Conservation (phyloP, 306 rosid species). For the Parietaria judaica region DNA sequence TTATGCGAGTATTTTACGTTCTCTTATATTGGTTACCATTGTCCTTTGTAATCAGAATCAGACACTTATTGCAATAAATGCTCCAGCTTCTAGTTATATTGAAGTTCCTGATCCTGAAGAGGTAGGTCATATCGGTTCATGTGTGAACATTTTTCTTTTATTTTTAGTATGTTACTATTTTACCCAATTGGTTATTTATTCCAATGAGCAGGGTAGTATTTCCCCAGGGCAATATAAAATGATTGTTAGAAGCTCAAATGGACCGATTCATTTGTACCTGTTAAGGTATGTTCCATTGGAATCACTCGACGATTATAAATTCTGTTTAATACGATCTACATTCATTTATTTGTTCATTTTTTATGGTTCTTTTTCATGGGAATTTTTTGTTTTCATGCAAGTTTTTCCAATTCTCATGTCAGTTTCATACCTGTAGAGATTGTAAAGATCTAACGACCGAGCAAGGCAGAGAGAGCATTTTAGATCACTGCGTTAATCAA, state of each 20-base stretch:
- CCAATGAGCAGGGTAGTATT: conserved; percentile 48
- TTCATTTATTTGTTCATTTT: not conserved
- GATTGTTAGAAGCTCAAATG: conserved; percentile 64
- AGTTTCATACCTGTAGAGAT: conserved; percentile 28
- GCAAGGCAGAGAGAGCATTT: conserved; percentile 19
- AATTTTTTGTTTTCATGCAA: conserved; percentile 7
- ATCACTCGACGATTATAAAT: conserved; percentile 1
- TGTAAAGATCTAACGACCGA: conserved; percentile 26
- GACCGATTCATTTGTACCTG: conserved; percentile 65
- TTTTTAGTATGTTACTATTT: not conserved
- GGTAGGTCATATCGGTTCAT: conserved; percentile 38
- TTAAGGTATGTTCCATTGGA: conserved; percentile 41
- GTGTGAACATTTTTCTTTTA: conserved; percentile 19
- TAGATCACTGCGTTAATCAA: conserved; percentile 8
- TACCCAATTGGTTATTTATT: conserved; percentile 26
- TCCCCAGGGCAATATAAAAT: conserved; percentile 52
- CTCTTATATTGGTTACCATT: conserved; percentile 15
- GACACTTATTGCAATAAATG: conserved; percentile 65
- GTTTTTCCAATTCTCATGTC: conserved; percentile 7
- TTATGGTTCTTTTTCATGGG: not conserved
- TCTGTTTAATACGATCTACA: not conserved
- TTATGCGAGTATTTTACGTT: conserved; percentile 21
- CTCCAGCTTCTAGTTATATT: conserved; percentile 64
- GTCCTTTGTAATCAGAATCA: conserved; percentile 37
- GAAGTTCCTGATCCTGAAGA: conserved; percentile 88